phyloP scores from a whole-genome alignment of 2,329 filamentous ascomycete species.

The Volutella citrinella region DNA sequence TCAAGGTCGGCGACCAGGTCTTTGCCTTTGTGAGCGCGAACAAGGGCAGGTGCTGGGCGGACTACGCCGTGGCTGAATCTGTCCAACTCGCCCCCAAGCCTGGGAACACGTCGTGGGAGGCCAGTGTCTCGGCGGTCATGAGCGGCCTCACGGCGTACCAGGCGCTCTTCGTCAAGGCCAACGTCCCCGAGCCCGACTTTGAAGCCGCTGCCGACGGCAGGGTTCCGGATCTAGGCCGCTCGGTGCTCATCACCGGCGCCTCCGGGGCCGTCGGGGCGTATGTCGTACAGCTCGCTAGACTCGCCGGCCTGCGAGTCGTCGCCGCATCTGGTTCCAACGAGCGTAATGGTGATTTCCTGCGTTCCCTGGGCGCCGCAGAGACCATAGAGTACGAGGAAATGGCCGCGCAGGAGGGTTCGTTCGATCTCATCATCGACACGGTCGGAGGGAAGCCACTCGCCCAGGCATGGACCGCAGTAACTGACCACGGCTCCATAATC shows the following conservation, averaged over 20 bases:
- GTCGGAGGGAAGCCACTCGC: constrained; percentile 26
- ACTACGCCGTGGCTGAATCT: constrained; percentile 19
- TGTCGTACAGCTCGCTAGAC: constrained; percentile 30
- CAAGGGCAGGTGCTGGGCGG: constrained; percentile 19
- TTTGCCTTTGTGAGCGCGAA: constrained; percentile 24
- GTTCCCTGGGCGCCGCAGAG: constrained; percentile 24
- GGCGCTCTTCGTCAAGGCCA: constrained; percentile 25
- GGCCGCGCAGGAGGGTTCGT: not conserved
- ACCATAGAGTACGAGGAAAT: constrained; percentile 16
- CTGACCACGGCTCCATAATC: constrained; percentile 19
- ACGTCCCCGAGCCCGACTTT: constrained; percentile 10
- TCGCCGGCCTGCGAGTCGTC: constrained; percentile 28
- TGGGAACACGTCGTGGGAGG: constrained; percentile 21
- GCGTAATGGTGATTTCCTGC: constrained; percentile 8
- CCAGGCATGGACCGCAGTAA: constrained; percentile 26
- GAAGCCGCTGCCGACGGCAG: constrained; percentile 1
- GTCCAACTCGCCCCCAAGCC: constrained; percentile 30
- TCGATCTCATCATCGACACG: constrained; percentile 30
- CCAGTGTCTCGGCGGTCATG: constrained; percentile 32
- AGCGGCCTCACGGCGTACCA: constrained; percentile 36
- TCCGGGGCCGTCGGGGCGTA: constrained; percentile 35
- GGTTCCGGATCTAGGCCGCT: no score
- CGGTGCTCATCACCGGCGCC: constrained; percentile 33
- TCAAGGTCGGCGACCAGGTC: constrained; percentile 27
- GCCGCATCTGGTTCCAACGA: constrained; percentile 26